Evolutionary conservation across 306 rosid species (phyloP), one percentile per base, ranked within the genome.

Genomic region (Lotus japonicus): DNA sequence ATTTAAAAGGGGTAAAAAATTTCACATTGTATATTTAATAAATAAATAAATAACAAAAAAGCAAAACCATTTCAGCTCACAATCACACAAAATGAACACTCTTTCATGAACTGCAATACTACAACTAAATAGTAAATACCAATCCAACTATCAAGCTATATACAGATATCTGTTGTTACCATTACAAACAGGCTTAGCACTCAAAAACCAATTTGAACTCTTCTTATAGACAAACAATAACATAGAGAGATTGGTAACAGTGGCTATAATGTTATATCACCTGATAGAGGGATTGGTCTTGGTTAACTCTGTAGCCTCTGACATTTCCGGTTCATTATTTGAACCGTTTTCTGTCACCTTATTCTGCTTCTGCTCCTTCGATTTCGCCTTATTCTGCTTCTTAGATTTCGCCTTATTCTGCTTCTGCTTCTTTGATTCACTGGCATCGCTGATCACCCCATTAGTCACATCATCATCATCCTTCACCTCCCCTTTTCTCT

Each of bases 401-500:
- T 77, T 58, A 16, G 17, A 78, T 10, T 69, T 53, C 11, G 43
- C 75, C 13, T 76, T 84, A 46, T 69, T 79, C 46, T 58, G 31
- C 15, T 43, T 78, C 15, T 77, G 82, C 52, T 70, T 84, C 52
- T 69, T 58, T 0, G 77, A 58, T 48, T 71, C 57, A 45, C 42
- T 63, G 4, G 36, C 9, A 58, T 26, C 33, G 67, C 78, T 41
- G 66, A 56, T 73, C 65, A 21, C 63, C 54, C 23, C 91, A 85
- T 69, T 68, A 58, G 38, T 76, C 36, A 52, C 72, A 64, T 10
- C 64, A 66, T 10, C 64, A 66, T 14, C 73, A 9, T 66, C 42
- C 60, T 77, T 73, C 55, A 56, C 67, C 61, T 80, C 73, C 48
- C 58, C 61, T 59, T 78, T 81, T 16, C 56, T 70, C 66, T 76